These are phyloP conservation scores for Triticum dicoccoides DNA, from an alignment of 176 grass and related monocot species.

Conservation along the genomic window DNA sequence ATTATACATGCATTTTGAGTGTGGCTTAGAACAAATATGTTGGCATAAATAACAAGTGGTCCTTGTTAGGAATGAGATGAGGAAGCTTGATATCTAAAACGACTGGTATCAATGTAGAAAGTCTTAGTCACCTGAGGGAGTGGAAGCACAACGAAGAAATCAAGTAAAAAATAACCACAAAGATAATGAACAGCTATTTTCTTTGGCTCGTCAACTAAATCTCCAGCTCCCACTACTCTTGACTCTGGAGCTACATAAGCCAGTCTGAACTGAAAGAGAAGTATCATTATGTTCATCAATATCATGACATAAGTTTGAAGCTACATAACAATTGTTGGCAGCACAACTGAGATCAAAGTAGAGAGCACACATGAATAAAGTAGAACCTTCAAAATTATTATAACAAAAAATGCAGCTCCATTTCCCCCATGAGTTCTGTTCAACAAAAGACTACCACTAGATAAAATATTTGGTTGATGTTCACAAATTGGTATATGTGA, in stretches of 20 bases:
- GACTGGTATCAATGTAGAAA: neutral
- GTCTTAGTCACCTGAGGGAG: slow-evolving; percentile 75
- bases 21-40: neutral
- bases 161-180: slow-evolving; percentile 72
- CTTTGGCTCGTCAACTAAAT: slow-evolving; percentile 82
- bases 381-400: neutral
- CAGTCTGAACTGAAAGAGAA: slow-evolving; percentile 78
- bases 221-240: slow-evolving; percentile 83
- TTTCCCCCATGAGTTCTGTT: neutral
- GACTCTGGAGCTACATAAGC: slow-evolving; percentile 96
- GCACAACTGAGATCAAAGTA: neutral
- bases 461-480: neutral
- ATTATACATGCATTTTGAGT: neutral
- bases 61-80: neutral
- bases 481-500: neutral
- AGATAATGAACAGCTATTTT: slow-evolving; percentile 90
- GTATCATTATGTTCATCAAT: slow-evolving; percentile 15
- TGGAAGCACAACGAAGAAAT: slow-evolving; percentile 87
- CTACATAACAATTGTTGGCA: neutral
- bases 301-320: neutral
- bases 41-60: neutral
- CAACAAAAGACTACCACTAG: neutral
- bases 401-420: neutral
- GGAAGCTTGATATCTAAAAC: slow-evolving; percentile 1
- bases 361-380: neutral